Conservation (phyloP, 1,284 basidiomycete genomes). For the Leccinum brunneo-olivaceum region DNA sequence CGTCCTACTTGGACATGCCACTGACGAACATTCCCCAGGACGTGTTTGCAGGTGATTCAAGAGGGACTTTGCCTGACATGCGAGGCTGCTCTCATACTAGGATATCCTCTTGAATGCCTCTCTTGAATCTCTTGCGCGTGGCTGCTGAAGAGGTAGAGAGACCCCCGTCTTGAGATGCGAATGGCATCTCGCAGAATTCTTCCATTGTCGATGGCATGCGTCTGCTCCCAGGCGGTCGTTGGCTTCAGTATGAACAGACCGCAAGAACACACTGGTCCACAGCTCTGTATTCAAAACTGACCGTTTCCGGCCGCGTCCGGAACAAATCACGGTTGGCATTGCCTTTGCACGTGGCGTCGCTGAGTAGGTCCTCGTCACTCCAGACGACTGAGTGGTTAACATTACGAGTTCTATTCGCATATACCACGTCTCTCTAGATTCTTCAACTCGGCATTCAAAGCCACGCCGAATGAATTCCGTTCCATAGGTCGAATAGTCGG, state of each 20-base stretch:
- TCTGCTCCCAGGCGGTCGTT: conserved; percentile 24
- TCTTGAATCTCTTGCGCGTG: conserved; percentile 28
- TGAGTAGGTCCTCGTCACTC: conserved; percentile 13
- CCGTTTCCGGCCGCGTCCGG: conserved; percentile 16
- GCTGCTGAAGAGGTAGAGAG: conserved; percentile 42
- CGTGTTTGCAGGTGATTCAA: conserved; percentile 38
- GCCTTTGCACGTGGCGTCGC: conserved; percentile 6
- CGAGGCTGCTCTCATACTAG: conserved; percentile 6
- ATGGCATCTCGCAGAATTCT: conserved; percentile 24
- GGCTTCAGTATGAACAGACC: conserved; percentile 15
- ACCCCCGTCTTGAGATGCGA: conserved; percentile 31
- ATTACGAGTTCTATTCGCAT: conserved; percentile 17
- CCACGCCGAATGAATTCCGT: conserved; percentile 14
- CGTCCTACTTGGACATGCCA: neutral
- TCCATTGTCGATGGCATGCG: conserved; percentile 20
- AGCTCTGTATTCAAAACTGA: conserved; percentile 9
- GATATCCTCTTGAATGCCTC: conserved; percentile 30
- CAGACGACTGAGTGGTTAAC: neutral
- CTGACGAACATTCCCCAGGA: conserved; percentile 35
- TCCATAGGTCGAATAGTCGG: conserved; percentile 13
- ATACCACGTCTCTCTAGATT: conserved; percentile 13
- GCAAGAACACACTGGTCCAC: conserved; percentile 18
- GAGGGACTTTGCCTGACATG: no score
- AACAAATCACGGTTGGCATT: conserved; percentile 16
- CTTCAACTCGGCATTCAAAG: conserved; percentile 13